A percentile compares a stretch with the other conserved stretches of the same genome.
phyloP scores from a whole-genome alignment of 1,284 basidiomycete genomes.

The Cutaneotrichosporon sp. region DNA sequence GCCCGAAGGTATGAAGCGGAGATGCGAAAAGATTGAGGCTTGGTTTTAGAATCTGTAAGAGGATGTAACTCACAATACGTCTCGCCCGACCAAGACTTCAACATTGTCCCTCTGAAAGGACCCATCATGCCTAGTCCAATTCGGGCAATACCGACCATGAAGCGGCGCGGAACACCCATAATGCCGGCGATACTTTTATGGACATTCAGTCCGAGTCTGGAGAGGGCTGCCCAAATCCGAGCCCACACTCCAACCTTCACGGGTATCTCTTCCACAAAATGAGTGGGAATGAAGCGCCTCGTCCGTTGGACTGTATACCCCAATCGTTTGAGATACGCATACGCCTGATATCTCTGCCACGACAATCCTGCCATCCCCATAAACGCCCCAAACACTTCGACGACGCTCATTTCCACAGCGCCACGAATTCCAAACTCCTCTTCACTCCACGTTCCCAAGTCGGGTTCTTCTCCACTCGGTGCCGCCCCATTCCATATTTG shows the following conservation, averaged over 20 bases:
- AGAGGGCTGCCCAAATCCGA: background rate
- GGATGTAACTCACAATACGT: conserved; percentile 33
- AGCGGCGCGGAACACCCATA: no score
- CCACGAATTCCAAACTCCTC: conserved; percentile 69
- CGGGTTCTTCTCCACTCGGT: conserved; percentile 26
- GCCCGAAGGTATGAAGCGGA: conserved; percentile 75
- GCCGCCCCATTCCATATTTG: conserved; percentile 68
- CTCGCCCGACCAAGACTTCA: conserved; percentile 21
- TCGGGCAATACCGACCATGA: background rate
- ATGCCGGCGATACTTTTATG: no score
- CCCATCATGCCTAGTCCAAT: background rate
- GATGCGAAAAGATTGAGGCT: conserved; percentile 68
- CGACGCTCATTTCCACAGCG: conserved; percentile 89
- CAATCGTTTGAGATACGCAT: conserved; percentile 83
- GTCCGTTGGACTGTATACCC: conserved; percentile 81
- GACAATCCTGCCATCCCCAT: conserved; percentile 74
- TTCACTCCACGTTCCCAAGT: conserved; percentile 43
- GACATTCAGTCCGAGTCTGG: no score
- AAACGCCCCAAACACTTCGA: conserved; percentile 82
- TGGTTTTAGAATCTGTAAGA: background rate
- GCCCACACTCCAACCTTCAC: background rate
- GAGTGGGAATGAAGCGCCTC: conserved; percentile 42
- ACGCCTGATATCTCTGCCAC: conserved; percentile 88
- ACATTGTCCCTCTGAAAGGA: background rate
- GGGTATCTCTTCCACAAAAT: conserved; percentile 24